Base-by-base conservation (phyloP, 352 stramenopile species). In the Globisporangium spiculum region DNA sequence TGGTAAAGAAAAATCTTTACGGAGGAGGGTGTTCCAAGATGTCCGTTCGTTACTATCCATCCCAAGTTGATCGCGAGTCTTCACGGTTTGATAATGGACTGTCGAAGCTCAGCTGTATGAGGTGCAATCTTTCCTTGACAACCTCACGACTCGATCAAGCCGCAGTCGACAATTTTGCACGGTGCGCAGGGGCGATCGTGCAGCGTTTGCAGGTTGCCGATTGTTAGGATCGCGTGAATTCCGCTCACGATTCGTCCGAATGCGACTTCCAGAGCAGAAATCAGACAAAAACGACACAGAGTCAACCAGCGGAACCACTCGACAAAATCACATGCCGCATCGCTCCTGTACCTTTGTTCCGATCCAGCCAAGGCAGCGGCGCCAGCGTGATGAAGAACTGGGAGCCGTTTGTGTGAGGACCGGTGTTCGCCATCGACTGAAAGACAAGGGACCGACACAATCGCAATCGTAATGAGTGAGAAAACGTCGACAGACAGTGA, bases 341-440 rank as follows among this genome's bases (percentile, higher is more conserved):
- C 12, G 4, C 10, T 20, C 7, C 83, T 22, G 24, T 76, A 88
- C 80, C 81, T 79, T 91, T 92, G 34, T 77, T 84, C 0, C 84
- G 83, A 57, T 96, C 81, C 41, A 96, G 73, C 67, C 71, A 92
- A 7, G 83, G 77, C 60, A 89, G 69, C 4, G 83, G 80, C 9
- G 82, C 77, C 34, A 96, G 65, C 6, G 97, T 99, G 72, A 99
- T 99, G 83, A 99, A 99, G 76, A 99, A 99, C 78, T 99, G 98
- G 22, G 88, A 98, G 14, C 97, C 44, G 9, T 99, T 99, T 6
- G 98, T 99, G 71, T 98, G 90, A 22, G 85, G 90, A 0, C 97
- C 72, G 65, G 73, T 84, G 73, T 99, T 99, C 34, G 97, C 97
- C 97, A 99, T 99, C 38, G 96, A 98, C 67, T 90, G 59, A 12